Conservation (phyloP, 2,329 filamentous ascomycete species). For the Rhynchosporium secalis region DNA sequence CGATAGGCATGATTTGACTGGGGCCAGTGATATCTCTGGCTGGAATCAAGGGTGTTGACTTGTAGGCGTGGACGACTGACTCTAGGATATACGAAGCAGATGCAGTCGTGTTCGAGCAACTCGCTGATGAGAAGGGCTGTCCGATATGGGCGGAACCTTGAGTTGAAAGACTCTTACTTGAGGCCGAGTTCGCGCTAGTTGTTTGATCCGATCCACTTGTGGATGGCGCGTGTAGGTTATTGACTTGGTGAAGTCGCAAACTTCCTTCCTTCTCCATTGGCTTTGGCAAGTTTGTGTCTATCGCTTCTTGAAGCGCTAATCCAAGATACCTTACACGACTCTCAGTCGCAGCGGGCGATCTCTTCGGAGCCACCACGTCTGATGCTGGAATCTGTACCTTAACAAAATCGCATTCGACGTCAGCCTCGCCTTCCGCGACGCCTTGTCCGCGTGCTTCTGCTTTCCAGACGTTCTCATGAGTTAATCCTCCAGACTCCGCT, state of each 20-base stretch:
- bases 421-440: not conserved
- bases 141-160: not conserved
- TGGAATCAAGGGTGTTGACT: not conserved
- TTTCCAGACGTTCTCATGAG: not conserved
- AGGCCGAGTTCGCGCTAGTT: not conserved
- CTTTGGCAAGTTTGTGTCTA: not conserved
- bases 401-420: not conserved
- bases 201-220: not conserved
- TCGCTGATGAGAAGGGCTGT: not conserved
- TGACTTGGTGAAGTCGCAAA: not conserved
- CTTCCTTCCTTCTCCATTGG: not conserved
- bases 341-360: not conserved
- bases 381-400: conserved; percentile 1
- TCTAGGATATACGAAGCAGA: not conserved
- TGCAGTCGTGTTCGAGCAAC: not conserved
- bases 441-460: not conserved
- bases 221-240: not conserved
- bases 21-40: not conserved
- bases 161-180: not conserved
- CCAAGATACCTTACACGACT: conserved; percentile 5
- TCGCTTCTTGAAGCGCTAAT: conserved; percentile 6
- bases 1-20: not conserved
- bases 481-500: not conserved
- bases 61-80: not conserved
- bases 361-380: not conserved